phyloP scores from a whole-genome alignment of 768 basidiomycete genomes.

The Neoboletus brunneissimus region DNA sequence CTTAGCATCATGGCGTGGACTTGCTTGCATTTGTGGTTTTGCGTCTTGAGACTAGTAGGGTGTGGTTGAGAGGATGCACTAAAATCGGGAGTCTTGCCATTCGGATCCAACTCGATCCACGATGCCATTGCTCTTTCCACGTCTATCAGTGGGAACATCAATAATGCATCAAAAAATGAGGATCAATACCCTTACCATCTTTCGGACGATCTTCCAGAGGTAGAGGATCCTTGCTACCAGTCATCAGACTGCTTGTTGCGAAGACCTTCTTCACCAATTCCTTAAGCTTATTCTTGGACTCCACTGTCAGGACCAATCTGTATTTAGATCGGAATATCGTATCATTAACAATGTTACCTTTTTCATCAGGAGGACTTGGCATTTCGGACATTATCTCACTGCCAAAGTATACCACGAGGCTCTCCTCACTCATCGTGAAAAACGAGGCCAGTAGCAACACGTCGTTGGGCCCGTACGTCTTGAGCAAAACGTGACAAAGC shows the following conservation, averaged over 20 bases:
- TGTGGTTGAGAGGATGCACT: not conserved
- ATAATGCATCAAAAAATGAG: not conserved
- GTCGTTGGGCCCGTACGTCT: conserved; percentile 9
- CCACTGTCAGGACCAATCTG: not conserved
- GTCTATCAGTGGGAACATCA: not conserved
- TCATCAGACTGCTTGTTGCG: not conserved
- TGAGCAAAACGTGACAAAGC: conserved; percentile 11
- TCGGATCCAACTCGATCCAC: not conserved
- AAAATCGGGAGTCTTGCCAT: not conserved
- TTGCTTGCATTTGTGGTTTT: conserved; percentile 5
- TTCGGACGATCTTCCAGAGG: not conserved
- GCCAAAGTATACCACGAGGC: not conserved
- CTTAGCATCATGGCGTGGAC: not conserved
- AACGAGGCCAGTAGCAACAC: conserved; percentile 12
- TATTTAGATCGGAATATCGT: not conserved
- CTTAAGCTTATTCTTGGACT: not conserved
- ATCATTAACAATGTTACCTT: not conserved
- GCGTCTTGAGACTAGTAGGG: not conserved
- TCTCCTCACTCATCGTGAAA: not conserved
- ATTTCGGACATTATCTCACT: not conserved
- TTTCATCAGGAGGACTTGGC: not conserved
- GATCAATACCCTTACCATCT: not conserved
- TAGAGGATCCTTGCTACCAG: not conserved
- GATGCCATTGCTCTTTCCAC: not conserved
- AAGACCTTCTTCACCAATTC: not conserved